Evolutionary conservation across 2,329 filamentous ascomycete species (phyloP).

Genomic region (Epichloe uncinata): DNA sequence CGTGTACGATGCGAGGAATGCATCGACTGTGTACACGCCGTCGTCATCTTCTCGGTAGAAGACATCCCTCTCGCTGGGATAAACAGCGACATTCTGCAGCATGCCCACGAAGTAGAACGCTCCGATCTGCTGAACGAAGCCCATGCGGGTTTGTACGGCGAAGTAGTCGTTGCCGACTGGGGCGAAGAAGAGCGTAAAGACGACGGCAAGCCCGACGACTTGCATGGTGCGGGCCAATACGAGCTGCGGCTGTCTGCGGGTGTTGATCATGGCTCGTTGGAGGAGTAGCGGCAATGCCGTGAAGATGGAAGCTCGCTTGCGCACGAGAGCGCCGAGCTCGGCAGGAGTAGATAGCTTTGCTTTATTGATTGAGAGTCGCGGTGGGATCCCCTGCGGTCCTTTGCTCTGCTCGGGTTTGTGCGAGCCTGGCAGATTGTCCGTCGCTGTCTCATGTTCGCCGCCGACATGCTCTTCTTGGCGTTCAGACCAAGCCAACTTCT

Average conservation of each 20-base stretch:
- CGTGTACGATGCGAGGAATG: conserved; percentile 59
- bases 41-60: conserved; percentile 69
- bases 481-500: conserved; percentile 1
- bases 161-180: conserved; percentile 56
- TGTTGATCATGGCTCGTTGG: conserved; percentile 54
- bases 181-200: conserved; percentile 57
- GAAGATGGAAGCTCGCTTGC: conserved; percentile 46
- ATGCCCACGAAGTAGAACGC: conserved; percentile 65
- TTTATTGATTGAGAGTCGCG: conserved; percentile 30
- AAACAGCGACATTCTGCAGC: conserved; percentile 66
- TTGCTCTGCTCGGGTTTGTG: neutral
- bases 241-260: conserved; percentile 50
- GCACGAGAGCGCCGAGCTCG: conserved; percentile 55
- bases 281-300: conserved; percentile 55
- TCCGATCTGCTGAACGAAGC: conserved; percentile 58
- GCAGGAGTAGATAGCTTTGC: conserved; percentile 49
- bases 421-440: too few relatives aligned
- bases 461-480: neutral
- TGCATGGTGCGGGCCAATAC: conserved; percentile 54
- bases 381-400: conserved; percentile 10
- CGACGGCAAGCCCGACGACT: conserved; percentile 47
- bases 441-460: neutral
- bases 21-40: conserved; percentile 55
- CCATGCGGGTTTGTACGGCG: conserved; percentile 59
- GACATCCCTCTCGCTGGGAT: conserved; percentile 58